Evolutionary conservation across 2,329 filamentous ascomycete genomes (phyloP), one percentile per base, ranked within the genome.

Genomic region (Zalaria obscura): DNA sequence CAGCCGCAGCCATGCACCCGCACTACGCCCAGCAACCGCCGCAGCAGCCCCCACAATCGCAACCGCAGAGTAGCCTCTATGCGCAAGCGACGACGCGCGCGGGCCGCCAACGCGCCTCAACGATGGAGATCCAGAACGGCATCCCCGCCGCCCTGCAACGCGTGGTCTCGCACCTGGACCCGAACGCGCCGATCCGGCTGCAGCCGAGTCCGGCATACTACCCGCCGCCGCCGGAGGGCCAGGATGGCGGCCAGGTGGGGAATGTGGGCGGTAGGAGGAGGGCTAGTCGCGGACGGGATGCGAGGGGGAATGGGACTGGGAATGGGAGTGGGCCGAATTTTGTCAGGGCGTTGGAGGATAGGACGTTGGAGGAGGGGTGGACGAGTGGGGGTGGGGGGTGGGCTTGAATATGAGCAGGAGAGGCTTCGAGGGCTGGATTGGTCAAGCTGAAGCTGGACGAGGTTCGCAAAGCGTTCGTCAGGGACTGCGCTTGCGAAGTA

Each of bases 141-240:
- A 94, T 98, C 45, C 91, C 91, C 4, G 80, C 84, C 9, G 80
- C 88, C 3, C 85, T 98, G 44, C 91, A 98, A 62, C 75, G 91
- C 52, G 91, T 98, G 25, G 91, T 91, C 35, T 94, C 87, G 58
- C 89, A 96, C 61, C 74, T 98, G 36, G 91, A 98, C 56, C 91
- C 91, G 2, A 96, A 78, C 52, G 84, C 88, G 45, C 91, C 91
- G 0, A 96, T 98, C 54, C 77, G 91, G 39, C 65, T 96, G 43
- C 91, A 98, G 58, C 91, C 91, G 2, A 95, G 87, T 52, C 91
- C 91, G 4, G 91, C 91, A 2, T 98, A 98, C 62, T 98, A 96
- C 53, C 91, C 91, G 7, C 91, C 91, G 18, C 84, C 89, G 2
- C 78, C 83, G 5, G 89, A 96, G 49, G 84, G 86, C 6, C 78